These are phyloP conservation scores for Arthonia radiata DNA, from an alignment of 495 filamentous ascomycete genomes.

Conservation along the genomic window DNA sequence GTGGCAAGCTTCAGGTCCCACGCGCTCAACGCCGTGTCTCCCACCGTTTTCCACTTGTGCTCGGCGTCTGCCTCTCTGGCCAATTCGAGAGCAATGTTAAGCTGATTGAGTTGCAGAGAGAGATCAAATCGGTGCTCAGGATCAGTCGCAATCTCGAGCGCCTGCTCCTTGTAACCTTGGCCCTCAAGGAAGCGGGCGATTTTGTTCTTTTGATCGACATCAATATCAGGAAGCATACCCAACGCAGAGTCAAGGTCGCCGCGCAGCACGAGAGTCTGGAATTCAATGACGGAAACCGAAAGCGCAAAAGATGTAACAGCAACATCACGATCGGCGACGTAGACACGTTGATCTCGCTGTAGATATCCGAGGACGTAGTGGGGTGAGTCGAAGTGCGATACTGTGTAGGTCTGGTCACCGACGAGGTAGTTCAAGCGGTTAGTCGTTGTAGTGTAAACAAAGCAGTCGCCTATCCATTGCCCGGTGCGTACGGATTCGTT, in stretches of 20 bases:
- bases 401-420: constrained; percentile 94
- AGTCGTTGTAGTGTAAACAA: constrained; percentile 92
- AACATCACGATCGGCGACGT: constrained; percentile 88
- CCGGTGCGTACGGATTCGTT: constrained; percentile 87
- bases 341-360: constrained; percentile 75
- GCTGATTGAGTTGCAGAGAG: constrained; percentile 56
- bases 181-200: constrained; percentile 95
- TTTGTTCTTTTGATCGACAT: constrained; percentile 81
- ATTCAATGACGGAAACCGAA: constrained; percentile 85
- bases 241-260: constrained; percentile 85
- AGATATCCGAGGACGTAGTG: constrained; percentile 94
- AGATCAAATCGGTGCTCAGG: constrained; percentile 92
- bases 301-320: constrained; percentile 72
- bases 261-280: constrained; percentile 85
- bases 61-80: constrained; percentile 63
- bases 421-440: constrained; percentile 97
- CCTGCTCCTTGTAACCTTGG: constrained; percentile 85
- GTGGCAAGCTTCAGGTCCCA: constrained; percentile 79
- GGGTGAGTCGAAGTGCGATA: constrained; percentile 84
- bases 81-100: constrained; percentile 65
- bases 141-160: constrained; percentile 88
- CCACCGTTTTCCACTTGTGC: constrained; percentile 93
- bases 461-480: constrained; percentile 94
- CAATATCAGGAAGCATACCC: constrained; percentile 60
- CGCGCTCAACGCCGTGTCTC: constrained; percentile 61